A percentile compares a stretch with the other conserved stretches of the same genome.
These are phyloP conservation scores for Zasmidium angulare DNA, from an alignment of 2,329 filamentous ascomycete genomes.

Conservation along the genomic window DNA sequence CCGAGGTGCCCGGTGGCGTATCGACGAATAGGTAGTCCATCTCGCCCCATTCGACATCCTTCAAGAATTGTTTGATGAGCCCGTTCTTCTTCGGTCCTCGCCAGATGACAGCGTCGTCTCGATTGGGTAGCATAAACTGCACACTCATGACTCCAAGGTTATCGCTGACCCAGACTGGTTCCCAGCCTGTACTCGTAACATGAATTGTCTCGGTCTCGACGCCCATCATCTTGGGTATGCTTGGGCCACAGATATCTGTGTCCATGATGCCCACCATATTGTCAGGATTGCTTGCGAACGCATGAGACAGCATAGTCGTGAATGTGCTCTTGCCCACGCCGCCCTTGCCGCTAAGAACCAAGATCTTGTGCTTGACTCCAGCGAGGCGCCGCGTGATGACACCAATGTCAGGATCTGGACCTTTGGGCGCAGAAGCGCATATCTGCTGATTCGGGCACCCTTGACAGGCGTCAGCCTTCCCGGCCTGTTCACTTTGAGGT, in stretches of 20 bases:
- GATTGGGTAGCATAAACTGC: constrained; percentile 94
- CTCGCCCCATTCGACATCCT: constrained; percentile 97
- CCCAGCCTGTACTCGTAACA: constrained; percentile 84
- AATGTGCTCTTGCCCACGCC: constrained; percentile 97
- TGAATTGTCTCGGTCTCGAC: constrained; percentile 93
- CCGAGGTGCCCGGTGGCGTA: constrained; percentile 90
- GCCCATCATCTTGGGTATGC: constrained; percentile 98
- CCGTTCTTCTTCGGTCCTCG: constrained; percentile 98
- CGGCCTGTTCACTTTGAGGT: constrained; percentile 71
- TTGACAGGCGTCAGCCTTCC: constrained; percentile 76
- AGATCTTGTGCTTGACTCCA: constrained; percentile 83
- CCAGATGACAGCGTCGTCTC: constrained; percentile 97
- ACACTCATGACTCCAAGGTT: constrained; percentile 96
- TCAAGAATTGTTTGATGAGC: constrained; percentile 94
- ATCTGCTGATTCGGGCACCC: constrained; percentile 96
- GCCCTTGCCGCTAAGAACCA: constrained; percentile 91
- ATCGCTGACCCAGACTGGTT: constrained; percentile 91
- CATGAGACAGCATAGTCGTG: constrained; percentile 81
- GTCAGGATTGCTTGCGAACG: constrained; percentile 77
- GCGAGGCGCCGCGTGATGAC: constrained; percentile 80
- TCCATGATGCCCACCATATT: constrained; percentile 93
- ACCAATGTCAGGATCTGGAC: constrained; percentile 90
- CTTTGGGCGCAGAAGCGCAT: constrained; percentile 90
- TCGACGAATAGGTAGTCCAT: constrained; percentile 92
- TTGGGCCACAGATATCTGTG: constrained; percentile 94